Evolutionary conservation across 179 eudicot genomes (phyloP).

Genomic region (Spergularia azorica): DNA sequence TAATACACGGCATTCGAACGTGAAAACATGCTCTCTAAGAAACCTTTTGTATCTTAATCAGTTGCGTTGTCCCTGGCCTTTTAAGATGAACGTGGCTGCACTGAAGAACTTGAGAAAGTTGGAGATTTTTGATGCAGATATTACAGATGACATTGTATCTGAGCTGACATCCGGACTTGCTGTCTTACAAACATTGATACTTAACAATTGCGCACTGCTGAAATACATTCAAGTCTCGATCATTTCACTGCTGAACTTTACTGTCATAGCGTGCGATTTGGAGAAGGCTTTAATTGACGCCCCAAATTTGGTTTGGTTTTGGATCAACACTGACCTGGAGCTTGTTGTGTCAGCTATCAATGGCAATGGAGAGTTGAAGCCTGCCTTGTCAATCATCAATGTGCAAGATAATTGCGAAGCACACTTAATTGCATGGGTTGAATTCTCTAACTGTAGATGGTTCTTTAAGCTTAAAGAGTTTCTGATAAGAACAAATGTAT

Average conservation of each 20-base stretch:
- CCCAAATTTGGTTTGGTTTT: background rate
- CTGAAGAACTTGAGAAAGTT: conserved; percentile 8
- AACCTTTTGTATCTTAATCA: background rate
- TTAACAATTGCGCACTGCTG: background rate
- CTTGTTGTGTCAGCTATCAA: background rate
- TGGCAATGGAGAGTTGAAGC: background rate
- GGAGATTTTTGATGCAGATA: background rate
- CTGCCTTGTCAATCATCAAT: background rate
- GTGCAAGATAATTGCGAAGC: background rate
- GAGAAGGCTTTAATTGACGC: background rate
- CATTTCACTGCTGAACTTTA: background rate
- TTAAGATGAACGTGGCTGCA: background rate
- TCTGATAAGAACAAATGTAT: background rate
- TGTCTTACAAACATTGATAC: background rate
- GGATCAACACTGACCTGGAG: background rate
- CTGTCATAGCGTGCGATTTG: background rate
- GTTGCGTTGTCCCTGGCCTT: conserved; percentile 6
- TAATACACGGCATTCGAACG: too few relatives aligned
- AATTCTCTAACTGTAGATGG: background rate
- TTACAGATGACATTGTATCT: background rate
- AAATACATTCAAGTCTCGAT: background rate
- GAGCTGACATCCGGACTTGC: background rate
- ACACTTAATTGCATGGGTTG: background rate
- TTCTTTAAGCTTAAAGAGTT: background rate
- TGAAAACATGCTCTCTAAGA: too few relatives aligned